Base-by-base conservation (phyloP, 306 rosid genomes). In the Morella rubra region DNA sequence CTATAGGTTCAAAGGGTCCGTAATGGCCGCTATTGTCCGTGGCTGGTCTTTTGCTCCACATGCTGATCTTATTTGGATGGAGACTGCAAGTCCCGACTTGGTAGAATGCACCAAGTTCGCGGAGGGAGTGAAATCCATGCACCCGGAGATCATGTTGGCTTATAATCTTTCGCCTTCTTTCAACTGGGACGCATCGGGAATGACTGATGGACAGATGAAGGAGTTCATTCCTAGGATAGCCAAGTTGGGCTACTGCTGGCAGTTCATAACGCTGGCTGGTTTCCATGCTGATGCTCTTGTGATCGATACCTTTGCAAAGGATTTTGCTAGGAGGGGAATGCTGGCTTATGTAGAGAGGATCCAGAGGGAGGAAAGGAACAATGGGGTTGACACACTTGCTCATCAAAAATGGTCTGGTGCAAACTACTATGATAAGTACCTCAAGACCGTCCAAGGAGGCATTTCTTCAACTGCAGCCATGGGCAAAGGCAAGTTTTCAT, bases 341-440 rank as follows among this genome's bases (percentile, higher is more conserved):
- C 64, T 95, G 76, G 99, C 97, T 58, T 95, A 95, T 76, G 99
- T 95, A 1, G 97, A 95, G 78, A 90, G 85, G 85, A 95, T 95
- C 71, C 99, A 95, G 80, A 90, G 99, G 80, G 97, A 95, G 82
- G 99, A 95, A 78, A 91, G 99, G 84, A 89, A 54, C 72, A 89
- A 95, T 84, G 97, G 90, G 3, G 96, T 92, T 49, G 99, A 95
- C 78, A 95, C 99, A 6, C 93, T 95, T 71, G 97, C 97, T 75
- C 99, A 95, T 60, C 99, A 92, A 87, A 95, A 91, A 82, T 95
- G 99, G 99, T 90, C 97, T 14, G 99, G 99, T 42, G 99, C 99
- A 67, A 95, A 88, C 67, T 95, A 84, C 81, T 95, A 95, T 71
- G 99, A 95, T 27, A 85, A 91, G 86, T 95, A 95, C 77, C 93